A percentile compares a stretch with the other conserved stretches of the same genome.
phyloP scores from a whole-genome alignment of 208 protist species.

The Wallacemonas sp. region DNA sequence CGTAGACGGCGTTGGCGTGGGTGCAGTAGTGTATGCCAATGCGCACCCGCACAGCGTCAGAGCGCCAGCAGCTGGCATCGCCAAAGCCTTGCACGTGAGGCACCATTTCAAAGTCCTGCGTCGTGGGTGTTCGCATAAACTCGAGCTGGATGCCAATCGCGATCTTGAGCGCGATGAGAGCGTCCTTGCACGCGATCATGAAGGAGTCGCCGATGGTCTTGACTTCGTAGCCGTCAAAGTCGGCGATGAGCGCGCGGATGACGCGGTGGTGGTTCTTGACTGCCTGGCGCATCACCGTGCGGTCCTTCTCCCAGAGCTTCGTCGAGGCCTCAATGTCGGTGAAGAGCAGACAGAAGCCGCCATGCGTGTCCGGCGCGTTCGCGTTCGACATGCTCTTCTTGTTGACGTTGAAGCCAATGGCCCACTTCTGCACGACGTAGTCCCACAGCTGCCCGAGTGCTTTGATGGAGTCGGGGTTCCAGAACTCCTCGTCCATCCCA shows the following conservation, averaged over 20 bases:
- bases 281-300: conserved; percentile 34
- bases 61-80: conserved; percentile 25
- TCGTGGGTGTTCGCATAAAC: conserved; percentile 27
- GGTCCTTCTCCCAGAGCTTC: conserved; percentile 46
- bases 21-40: conserved; percentile 48
- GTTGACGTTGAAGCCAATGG: conserved; percentile 15
- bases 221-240: conserved; percentile 52
- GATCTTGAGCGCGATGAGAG: conserved; percentile 38
- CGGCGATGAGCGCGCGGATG: conserved; percentile 46
- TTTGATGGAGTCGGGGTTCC: conserved; percentile 16
- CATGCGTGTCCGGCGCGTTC: conserved; percentile 13
- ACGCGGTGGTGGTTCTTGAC: conserved; percentile 43
- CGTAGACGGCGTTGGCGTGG: conserved; percentile 34
- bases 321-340: conserved; percentile 60
- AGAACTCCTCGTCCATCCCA: conserved; percentile 4
- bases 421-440: conserved; percentile 16
- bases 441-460: background rate
- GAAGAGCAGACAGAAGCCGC: conserved; percentile 38
- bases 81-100: conserved; percentile 21
- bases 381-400: background rate
- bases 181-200: conserved; percentile 44
- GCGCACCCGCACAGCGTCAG: conserved; percentile 34
- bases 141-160: conserved; percentile 46
- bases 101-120: conserved; percentile 25
- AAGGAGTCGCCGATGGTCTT: too few species aligned